A percentile compares a stretch with the other conserved stretches of the same genome.
Evolutionary conservation across 2,329 filamentous ascomycete genomes (phyloP).

Genomic region (Ophiocordyceps polyrhachis-furcata): DNA sequence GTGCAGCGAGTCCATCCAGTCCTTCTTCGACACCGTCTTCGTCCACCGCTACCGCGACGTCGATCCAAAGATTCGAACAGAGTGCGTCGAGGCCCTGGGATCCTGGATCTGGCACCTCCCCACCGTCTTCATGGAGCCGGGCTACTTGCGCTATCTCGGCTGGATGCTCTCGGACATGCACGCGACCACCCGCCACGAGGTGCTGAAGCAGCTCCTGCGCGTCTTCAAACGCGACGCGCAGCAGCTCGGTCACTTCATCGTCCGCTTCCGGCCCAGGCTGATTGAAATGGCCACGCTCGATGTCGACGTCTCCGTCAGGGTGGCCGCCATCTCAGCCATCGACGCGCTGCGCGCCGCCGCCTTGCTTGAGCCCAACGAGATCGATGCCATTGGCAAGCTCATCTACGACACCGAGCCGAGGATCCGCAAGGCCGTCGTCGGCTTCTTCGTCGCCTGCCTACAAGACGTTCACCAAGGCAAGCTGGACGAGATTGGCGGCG

Average conservation of each 20-base stretch:
- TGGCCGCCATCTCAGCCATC: conserved; percentile 62
- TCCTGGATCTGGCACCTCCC: conserved; percentile 76
- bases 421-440: conserved; percentile 73
- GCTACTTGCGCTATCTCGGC: conserved; percentile 81
- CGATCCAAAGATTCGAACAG: conserved; percentile 71
- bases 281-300: conserved; percentile 88
- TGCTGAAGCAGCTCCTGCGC: conserved; percentile 62
- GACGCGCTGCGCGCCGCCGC: conserved; percentile 68
- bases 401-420: conserved; percentile 75
- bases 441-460: conserved; percentile 80
- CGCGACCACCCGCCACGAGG: conserved; percentile 60
- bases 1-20: conserved; percentile 55
- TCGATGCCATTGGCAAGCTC: conserved; percentile 71
- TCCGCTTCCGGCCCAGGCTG: conserved; percentile 69
- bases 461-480: conserved; percentile 63
- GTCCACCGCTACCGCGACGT: conserved; percentile 92
- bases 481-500: conserved; percentile 68
- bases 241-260: conserved; percentile 79
- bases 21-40: conserved; percentile 84
- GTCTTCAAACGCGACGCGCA: conserved; percentile 69
- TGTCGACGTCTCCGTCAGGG: conserved; percentile 61
- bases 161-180: conserved; percentile 84
- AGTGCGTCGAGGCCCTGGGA: conserved; percentile 74
- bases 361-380: conserved; percentile 76
- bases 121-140: conserved; percentile 75